Conservation (phyloP, 164 flowering plant species). For the Nelumbo lutea region DNA sequence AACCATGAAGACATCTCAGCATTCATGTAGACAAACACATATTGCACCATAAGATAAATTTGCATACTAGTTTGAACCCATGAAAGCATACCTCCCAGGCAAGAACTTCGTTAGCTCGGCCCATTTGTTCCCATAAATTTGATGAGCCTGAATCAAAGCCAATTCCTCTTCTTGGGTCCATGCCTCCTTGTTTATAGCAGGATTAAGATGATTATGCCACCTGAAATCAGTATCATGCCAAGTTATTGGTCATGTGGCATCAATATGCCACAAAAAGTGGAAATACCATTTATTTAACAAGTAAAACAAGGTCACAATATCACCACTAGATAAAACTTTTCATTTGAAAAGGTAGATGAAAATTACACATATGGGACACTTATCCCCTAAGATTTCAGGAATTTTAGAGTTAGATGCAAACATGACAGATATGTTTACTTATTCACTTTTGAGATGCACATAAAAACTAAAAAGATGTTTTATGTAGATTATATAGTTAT, state of each 20-base stretch:
- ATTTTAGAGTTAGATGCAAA: too few species aligned
- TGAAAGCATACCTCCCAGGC: conserved; percentile 65
- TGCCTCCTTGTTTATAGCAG: conserved; percentile 44
- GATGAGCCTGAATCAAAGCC: conserved; percentile 83
- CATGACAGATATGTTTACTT: too few species aligned
- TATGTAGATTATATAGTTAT: too few species aligned
- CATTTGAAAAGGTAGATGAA: too few species aligned
- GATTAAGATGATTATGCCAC: conserved; percentile 99
- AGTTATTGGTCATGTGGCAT: background rate
- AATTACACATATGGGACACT: too few species aligned
- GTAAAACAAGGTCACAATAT: background rate
- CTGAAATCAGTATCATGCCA: conserved; percentile 22
- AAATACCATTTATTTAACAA: background rate
- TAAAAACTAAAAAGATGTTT: too few species aligned
- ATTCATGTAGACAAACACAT: background rate
- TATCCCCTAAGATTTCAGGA: too few species aligned
- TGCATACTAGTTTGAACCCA: background rate
- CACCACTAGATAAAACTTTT: background rate
- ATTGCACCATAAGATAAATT: conserved; percentile 28
- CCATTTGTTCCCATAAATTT: conserved; percentile 94
- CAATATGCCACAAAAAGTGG: background rate
- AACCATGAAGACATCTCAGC: background rate
- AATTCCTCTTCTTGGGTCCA: conserved; percentile 97
- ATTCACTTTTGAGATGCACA: too few species aligned
- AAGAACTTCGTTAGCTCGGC: conserved; percentile 87